Evolutionary conservation across 768 basidiomycete species (phyloP).

Genomic region (Kwoniella botswanensis): DNA sequence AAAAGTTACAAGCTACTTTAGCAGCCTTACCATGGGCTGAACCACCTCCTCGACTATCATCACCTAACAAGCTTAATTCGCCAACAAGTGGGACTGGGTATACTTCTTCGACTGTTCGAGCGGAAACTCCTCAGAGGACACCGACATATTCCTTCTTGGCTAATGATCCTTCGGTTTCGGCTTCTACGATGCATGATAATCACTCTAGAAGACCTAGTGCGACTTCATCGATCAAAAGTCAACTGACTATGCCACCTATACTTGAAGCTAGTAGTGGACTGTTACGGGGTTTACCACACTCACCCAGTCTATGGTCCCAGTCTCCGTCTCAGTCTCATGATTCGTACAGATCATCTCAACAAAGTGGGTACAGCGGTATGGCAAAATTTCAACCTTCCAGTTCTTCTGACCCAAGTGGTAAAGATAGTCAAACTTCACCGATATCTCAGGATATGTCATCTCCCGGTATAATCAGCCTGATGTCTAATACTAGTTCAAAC

Average conservation of each 20-base stretch:
- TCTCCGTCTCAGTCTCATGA: not conserved
- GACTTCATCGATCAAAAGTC: not conserved
- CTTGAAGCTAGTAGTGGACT: not conserved
- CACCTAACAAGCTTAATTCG: not conserved
- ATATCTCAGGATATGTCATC: not conserved
- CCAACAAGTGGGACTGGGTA: not conserved
- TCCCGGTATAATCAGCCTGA: not conserved
- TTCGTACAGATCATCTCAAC: not conserved
- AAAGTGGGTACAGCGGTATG: not conserved
- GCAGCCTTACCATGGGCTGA: conserved; percentile 33
- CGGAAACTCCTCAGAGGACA: conserved; percentile 1
- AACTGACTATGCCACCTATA: not conserved
- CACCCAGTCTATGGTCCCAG: not conserved
- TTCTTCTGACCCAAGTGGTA: not conserved
- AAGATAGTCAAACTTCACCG: not conserved
- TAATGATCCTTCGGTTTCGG: conserved; percentile 11
- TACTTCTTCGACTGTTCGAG: not conserved
- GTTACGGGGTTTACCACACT: not conserved
- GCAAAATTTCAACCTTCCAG: not conserved
- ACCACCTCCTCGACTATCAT: conserved; percentile 27
- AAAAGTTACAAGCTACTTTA: conserved; percentile 5
- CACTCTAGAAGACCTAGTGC: not conserved
- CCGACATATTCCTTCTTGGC: conserved; percentile 29
- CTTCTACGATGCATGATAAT: not conserved
- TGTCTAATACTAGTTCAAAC: not conserved